These are phyloP conservation scores for Misopates orontium DNA, from an alignment of 257 asterid genomes.

Conservation along the genomic window DNA sequence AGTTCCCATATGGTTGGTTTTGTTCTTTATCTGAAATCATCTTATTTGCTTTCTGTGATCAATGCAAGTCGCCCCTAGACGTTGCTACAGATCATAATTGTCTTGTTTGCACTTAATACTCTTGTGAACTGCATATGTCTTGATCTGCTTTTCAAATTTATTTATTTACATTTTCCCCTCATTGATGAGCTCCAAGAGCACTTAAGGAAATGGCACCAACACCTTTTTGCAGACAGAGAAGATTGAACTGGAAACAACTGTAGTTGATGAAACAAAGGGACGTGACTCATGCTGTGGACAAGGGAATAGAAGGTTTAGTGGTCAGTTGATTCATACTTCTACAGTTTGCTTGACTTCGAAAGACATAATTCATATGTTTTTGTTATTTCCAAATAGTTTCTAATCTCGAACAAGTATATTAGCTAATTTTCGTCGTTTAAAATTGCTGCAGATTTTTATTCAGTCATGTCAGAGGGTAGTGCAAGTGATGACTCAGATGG, in stretches of 20 bases:
- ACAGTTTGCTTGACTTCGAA: constrained; percentile 18
- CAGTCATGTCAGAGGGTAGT: constrained; percentile 94
- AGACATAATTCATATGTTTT: constrained; percentile 6
- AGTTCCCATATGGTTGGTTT: neutral
- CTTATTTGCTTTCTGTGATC: constrained; percentile 4
- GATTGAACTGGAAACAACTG: constrained; percentile 96
- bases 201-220: constrained; percentile 23
- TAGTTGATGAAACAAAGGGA: constrained; percentile 95
- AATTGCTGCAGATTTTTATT: constrained; percentile 76
- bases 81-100: neutral
- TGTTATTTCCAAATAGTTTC: neutral
- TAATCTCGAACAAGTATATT: constrained; percentile 2
- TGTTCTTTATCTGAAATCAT: constrained; percentile 6
- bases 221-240: constrained; percentile 74
- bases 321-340: constrained; percentile 50
- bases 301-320: constrained; percentile 94
- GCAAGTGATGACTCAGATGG: constrained; percentile 93
- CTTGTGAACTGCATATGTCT: constrained; percentile 1
- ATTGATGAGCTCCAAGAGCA: constrained; percentile 18
- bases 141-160: constrained; percentile 19
- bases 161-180: constrained; percentile 6
- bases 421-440: constrained; percentile 9
- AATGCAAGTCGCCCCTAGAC: constrained; percentile 19
- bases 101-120: constrained; percentile 21
- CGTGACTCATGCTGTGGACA: constrained; percentile 89